A percentile compares a stretch with the other conserved stretches of the same genome.
phyloP scores from a whole-genome alignment of 345 rosid genomes.

The Citropsis articulata region DNA sequence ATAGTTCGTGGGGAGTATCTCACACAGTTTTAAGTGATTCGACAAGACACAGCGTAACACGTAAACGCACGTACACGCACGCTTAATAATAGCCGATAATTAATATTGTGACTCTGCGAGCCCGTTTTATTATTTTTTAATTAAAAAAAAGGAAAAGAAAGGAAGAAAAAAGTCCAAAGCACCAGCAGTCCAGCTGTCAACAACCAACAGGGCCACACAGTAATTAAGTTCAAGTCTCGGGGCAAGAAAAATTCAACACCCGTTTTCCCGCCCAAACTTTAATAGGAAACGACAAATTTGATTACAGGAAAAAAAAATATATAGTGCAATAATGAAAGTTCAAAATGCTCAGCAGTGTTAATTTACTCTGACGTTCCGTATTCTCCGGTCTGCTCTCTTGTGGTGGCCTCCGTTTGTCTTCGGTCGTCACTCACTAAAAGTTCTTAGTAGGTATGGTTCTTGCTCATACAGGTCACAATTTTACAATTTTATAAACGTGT shows the following conservation, averaged over 20 bases:
- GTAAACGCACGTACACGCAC: not conserved
- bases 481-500: not conserved
- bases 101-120: too few relatives aligned
- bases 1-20: too few relatives aligned
- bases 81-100: not conserved
- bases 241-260: not conserved
- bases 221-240: slow-evolving; percentile 1
- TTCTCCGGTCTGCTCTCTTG: not conserved
- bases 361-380: not conserved
- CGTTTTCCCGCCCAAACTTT: slow-evolving; percentile 28
- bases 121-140: too few relatives aligned
- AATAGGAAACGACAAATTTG: not conserved
- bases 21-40: too few relatives aligned
- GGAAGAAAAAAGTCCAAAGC: too few relatives aligned
- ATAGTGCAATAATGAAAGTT: not conserved
- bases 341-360: not conserved
- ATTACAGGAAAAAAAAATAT: too few relatives aligned
- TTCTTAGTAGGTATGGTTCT: not conserved
- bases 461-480: not conserved
- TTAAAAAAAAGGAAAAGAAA: too few relatives aligned
- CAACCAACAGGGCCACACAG: not conserved
- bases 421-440: not conserved
- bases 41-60: too few relatives aligned
- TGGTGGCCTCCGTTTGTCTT: not conserved
- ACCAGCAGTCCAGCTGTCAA: not conserved